These are phyloP conservation scores for Penicillium expansum DNA, from an alignment of 2,329 filamentous ascomycete species.

Conservation along the genomic window DNA sequence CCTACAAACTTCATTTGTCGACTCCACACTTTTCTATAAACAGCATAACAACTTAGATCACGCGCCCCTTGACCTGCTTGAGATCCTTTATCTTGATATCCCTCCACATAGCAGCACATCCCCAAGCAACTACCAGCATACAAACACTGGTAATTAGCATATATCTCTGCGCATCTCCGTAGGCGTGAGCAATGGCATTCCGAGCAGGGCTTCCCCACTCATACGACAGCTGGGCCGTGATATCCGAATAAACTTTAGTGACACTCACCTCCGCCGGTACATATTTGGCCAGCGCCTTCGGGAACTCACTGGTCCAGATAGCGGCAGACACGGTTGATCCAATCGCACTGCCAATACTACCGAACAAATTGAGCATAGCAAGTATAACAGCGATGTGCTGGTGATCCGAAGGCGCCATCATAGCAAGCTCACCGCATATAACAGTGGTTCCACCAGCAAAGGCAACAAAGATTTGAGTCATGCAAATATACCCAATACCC, in stretches of 20 bases:
- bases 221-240: constrained; percentile 5
- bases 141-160: constrained; percentile 52
- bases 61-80: constrained; percentile 6
- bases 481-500: constrained; percentile 14
- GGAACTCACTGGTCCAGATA: constrained; percentile 23
- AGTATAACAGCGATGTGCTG: constrained; percentile 17
- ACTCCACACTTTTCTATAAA: too few species aligned
- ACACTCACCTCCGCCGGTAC: not conserved
- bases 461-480: constrained; percentile 22
- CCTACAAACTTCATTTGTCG: not conserved
- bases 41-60: not conserved
- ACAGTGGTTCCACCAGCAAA: constrained; percentile 17
- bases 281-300: constrained; percentile 4
- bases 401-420: constrained; percentile 19
- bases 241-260: not conserved
- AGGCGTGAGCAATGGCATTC: constrained; percentile 44
- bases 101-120: constrained; percentile 3
- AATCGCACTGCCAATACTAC: constrained; percentile 15
- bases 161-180: constrained; percentile 46
- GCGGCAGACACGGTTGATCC: constrained; percentile 20
- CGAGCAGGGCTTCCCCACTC: constrained; percentile 41
- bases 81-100: constrained; percentile 7
- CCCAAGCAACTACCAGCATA: constrained; percentile 43
- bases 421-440: constrained; percentile 17
- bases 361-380: constrained; percentile 15